phyloP scores from a whole-genome alignment of 148 eudicot genomes.

The Vaccinium myrtillus region DNA sequence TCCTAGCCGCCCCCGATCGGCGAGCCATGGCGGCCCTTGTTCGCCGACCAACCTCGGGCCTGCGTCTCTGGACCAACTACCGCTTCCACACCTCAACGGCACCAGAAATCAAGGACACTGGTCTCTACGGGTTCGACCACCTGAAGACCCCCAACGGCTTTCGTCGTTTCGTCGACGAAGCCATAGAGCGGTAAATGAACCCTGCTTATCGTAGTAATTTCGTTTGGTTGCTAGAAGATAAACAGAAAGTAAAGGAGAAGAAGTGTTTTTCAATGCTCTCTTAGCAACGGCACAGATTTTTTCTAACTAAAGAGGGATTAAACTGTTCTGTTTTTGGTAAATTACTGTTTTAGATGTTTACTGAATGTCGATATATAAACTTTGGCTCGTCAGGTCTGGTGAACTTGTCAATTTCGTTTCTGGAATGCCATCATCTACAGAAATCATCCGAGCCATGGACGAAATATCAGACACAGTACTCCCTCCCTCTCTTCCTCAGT shows the following conservation, averaged over 20 bases:
- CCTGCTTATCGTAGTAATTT: neutral
- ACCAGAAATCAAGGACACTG: conserved; percentile 43
- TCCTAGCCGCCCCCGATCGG: neutral
- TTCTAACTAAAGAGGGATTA: too few relatives aligned
- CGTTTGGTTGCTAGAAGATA: conserved; percentile 1
- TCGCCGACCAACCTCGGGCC: conserved; percentile 20
- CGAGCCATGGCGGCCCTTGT: conserved; percentile 28
- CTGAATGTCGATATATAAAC: neutral
- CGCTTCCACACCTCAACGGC: conserved; percentile 45
- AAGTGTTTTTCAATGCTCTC: neutral
- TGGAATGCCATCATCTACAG: conserved; percentile 64
- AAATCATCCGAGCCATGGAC: conserved; percentile 77
- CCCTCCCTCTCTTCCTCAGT: neutral
- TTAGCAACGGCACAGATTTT: neutral
- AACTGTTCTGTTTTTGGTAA: neutral
- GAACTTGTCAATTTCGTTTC: conserved; percentile 73
- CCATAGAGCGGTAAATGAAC: conserved; percentile 57
- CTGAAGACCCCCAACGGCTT: conserved; percentile 75
- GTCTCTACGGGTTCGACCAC: conserved; percentile 75
- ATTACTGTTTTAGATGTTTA: neutral
- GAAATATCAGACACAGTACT: conserved; percentile 87
- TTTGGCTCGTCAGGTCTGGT: conserved; percentile 55
- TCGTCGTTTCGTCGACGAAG: conserved; percentile 84
- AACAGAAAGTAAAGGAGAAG: neutral
- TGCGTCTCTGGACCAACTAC: conserved; percentile 16